These are phyloP conservation scores for Mallotus repandus DNA, from an alignment of 441 rosid genomes.

Conservation along the genomic window DNA sequence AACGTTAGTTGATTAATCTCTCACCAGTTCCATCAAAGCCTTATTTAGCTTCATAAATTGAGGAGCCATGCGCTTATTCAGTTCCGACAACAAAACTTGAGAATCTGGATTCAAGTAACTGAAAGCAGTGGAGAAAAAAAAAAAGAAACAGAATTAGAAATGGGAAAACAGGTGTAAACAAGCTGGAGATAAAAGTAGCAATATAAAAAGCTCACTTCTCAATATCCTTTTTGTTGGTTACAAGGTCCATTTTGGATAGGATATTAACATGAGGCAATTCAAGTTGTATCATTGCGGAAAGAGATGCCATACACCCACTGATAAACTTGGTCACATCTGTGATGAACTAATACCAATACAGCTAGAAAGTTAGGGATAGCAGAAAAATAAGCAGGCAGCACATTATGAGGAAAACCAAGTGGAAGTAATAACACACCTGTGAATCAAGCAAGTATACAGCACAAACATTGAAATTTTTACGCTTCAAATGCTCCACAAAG, in stretches of 20 bases:
- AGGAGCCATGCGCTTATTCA: slow-evolving; percentile 67
- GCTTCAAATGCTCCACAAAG: slow-evolving; percentile 83
- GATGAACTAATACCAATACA: slow-evolving; percentile 57
- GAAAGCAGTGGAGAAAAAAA: slow-evolving; percentile 11
- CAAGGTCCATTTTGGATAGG: slow-evolving; percentile 90
- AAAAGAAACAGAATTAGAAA: slow-evolving; percentile 5
- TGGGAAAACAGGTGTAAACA: neutral
- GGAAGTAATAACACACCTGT: slow-evolving; percentile 55
- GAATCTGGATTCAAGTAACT: slow-evolving; percentile 88
- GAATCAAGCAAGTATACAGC: slow-evolving; percentile 86
- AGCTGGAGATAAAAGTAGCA: slow-evolving; percentile 1
- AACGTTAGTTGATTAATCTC: slow-evolving; percentile 12
- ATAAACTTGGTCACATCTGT: slow-evolving; percentile 89
- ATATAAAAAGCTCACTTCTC: slow-evolving; percentile 49
- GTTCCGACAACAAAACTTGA: slow-evolving; percentile 49
- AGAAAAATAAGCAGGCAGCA: slow-evolving; percentile 6
- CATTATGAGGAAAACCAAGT: neutral
- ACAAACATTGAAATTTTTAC: slow-evolving; percentile 74
- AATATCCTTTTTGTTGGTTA: slow-evolving; percentile 63
- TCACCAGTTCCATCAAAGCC: slow-evolving; percentile 44
- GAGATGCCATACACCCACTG: slow-evolving; percentile 97
- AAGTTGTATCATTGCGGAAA: slow-evolving; percentile 92
- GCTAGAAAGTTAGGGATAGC: neutral
- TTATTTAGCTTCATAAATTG: slow-evolving; percentile 64
- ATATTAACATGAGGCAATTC: slow-evolving; percentile 88